These are phyloP conservation scores for Paradendryphiella salina DNA, from an alignment of 2,329 filamentous ascomycete genomes.

Conservation along the genomic window DNA sequence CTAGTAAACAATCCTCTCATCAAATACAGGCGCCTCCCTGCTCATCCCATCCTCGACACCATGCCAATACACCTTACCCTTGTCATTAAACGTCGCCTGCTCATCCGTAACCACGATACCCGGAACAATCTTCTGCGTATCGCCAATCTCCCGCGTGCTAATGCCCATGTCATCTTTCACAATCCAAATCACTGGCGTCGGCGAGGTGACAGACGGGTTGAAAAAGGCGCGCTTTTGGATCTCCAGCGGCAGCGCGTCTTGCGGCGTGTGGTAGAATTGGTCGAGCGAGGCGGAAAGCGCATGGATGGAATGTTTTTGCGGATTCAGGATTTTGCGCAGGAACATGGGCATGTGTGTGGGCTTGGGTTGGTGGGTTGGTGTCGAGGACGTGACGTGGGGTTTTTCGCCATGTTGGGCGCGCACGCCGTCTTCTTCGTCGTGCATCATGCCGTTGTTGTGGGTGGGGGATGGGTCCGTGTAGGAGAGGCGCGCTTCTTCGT, in stretches of 20 bases:
- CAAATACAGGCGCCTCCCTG: constrained; percentile 50
- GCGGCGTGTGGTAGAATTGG: constrained; percentile 38
- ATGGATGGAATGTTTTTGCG: constrained; percentile 38
- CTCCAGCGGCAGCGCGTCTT: constrained; percentile 39
- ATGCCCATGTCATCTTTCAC: constrained; percentile 51
- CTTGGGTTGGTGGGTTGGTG: constrained; percentile 20
- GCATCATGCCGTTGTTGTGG: constrained; percentile 20
- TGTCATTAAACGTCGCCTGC: constrained; percentile 51
- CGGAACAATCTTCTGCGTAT: constrained; percentile 46
- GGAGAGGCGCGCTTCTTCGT: constrained; percentile 38
- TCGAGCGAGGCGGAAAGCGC: constrained; percentile 38
- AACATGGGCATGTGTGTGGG: constrained; percentile 40
- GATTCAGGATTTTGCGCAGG: constrained; percentile 40
- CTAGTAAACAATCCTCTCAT: constrained; percentile 45
- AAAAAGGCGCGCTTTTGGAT: constrained; percentile 50
- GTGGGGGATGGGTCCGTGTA: constrained; percentile 30
- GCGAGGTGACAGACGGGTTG: constrained; percentile 50
- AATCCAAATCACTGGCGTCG: constrained; percentile 53
- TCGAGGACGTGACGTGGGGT: not conserved
- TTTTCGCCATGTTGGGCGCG: constrained; percentile 16
- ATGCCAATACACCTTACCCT: constrained; percentile 51
- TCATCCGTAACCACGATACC: constrained; percentile 51
- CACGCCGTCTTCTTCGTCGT: constrained; percentile 31
- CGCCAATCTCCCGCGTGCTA: constrained; percentile 48
- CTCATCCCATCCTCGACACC: constrained; percentile 46